phyloP scores from a whole-genome alignment of 148 eudicot genomes.

The Linanthus parryae region DNA sequence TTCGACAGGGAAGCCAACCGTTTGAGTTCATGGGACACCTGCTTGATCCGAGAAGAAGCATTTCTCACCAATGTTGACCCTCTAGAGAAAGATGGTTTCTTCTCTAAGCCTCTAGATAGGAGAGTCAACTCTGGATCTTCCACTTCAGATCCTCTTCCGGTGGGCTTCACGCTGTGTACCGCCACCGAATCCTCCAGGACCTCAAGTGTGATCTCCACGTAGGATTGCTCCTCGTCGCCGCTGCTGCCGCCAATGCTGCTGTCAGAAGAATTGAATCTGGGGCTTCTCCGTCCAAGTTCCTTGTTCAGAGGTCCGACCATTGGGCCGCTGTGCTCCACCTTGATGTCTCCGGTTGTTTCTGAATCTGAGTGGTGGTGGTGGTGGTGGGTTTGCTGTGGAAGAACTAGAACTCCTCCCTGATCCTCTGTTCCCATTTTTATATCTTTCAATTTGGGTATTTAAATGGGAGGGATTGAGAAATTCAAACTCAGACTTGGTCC shows the following conservation, averaged over 20 bases:
- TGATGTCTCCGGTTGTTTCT: constrained; percentile 8
- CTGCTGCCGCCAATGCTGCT: neutral
- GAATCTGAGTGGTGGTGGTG: constrained; percentile 18
- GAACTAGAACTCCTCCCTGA: neutral
- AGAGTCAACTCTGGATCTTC: constrained; percentile 37
- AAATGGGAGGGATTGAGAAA: too few species aligned
- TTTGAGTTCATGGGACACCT: constrained; percentile 46
- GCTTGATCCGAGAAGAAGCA: constrained; percentile 33
- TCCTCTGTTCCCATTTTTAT: constrained; percentile 10
- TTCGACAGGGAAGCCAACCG: constrained; percentile 30
- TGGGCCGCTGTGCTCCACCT: constrained; percentile 27
- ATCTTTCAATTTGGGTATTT: too few species aligned
- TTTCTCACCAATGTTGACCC: too few species aligned
- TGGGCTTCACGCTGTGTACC: constrained; percentile 45
- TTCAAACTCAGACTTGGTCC: too few species aligned
- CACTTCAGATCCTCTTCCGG: constrained; percentile 23
- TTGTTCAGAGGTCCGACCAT: constrained; percentile 27
- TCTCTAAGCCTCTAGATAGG: constrained; percentile 39
- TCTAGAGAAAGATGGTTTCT: constrained; percentile 22
- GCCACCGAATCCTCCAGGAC: constrained; percentile 51
- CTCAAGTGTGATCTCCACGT: constrained; percentile 53
- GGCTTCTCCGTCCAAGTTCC: constrained; percentile 28
- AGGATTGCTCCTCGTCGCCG: constrained; percentile 16
- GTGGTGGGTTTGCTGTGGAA: neutral
- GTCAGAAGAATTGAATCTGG: constrained; percentile 20